Conservation (phyloP, 2,329 filamentous ascomycete species). For the Xylariales sp. region DNA sequence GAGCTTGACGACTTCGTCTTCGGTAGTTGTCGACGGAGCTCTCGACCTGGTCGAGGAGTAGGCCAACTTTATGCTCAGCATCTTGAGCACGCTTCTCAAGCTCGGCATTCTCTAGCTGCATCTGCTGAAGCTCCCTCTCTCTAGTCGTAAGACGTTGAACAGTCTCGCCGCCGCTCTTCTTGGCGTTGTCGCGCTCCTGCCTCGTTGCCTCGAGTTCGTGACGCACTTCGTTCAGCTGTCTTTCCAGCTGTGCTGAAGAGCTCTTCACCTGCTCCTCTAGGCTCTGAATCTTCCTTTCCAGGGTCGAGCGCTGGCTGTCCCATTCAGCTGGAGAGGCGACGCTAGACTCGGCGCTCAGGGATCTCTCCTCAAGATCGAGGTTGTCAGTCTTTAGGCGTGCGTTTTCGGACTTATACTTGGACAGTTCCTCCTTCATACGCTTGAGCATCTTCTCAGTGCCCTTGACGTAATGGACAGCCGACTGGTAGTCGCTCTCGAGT, state of each 20-base stretch:
- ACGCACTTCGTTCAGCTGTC: constrained; percentile 63
- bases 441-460: constrained; percentile 99
- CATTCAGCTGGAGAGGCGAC: constrained; percentile 55
- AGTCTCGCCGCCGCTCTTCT: constrained; percentile 46
- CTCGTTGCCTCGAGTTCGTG: constrained; percentile 63
- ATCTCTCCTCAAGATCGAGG: constrained; percentile 57
- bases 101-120: constrained; percentile 75
- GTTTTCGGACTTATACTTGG: constrained; percentile 86
- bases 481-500: constrained; percentile 95
- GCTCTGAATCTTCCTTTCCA: constrained; percentile 64
- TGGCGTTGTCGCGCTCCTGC: constrained; percentile 61
- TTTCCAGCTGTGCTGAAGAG: constrained; percentile 65
- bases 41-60: constrained; percentile 92
- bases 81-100: constrained; percentile 83
- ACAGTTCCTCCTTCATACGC: constrained; percentile 96
- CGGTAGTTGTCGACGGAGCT: constrained; percentile 92
- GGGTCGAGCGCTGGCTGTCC: constrained; percentile 65
- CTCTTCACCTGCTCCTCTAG: constrained; percentile 65
- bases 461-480: constrained; percentile 95
- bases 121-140: constrained; percentile 68
- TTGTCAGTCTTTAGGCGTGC: constrained; percentile 76
- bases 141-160: constrained; percentile 54
- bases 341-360: constrained; percentile 30
- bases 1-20: constrained; percentile 61
- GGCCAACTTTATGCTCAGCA: constrained; percentile 87